These are phyloP conservation scores for Lecanicillium sp. DNA, from an alignment of 2,329 filamentous ascomycete species.

Conservation along the genomic window DNA sequence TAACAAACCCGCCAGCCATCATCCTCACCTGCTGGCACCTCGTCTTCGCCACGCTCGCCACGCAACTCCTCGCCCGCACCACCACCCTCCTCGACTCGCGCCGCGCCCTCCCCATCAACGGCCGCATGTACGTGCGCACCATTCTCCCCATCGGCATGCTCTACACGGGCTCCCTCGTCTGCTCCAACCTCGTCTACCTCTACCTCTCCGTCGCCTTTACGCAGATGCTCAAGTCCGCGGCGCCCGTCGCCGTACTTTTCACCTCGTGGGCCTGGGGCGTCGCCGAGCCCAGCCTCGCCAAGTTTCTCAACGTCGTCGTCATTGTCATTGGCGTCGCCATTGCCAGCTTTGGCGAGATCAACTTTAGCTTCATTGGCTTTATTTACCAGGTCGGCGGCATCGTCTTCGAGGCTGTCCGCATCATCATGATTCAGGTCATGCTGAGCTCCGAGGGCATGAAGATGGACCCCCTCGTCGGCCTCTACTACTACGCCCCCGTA, in stretches of 20 bases:
- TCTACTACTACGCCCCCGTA: constrained; percentile 85
- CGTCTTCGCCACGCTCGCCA: constrained; percentile 57
- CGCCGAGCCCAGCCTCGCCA: constrained; percentile 35
- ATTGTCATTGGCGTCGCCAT: constrained; percentile 46
- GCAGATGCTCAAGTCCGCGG: constrained; percentile 64
- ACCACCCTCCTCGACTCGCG: constrained; percentile 56
- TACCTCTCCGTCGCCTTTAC: constrained; percentile 62
- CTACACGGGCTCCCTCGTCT: constrained; percentile 58
- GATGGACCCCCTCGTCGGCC: constrained; percentile 81
- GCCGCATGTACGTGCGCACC: constrained; percentile 51
- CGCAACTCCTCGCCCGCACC: constrained; percentile 57
- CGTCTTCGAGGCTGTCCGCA: constrained; percentile 69
- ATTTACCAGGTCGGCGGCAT: constrained; percentile 68
- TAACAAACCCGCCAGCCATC: constrained; percentile 29
- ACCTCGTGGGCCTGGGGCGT: constrained; percentile 54
- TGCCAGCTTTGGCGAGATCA: constrained; percentile 55
- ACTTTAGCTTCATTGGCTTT: constrained; percentile 59
- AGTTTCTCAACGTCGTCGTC: constrained; percentile 40
- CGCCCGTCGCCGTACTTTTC: constrained; percentile 59
- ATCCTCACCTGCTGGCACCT: constrained; percentile 63
- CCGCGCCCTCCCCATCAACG: constrained; percentile 53
- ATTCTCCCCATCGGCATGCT: constrained; percentile 60
- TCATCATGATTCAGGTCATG: constrained; percentile 80
- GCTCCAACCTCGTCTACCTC: constrained; percentile 60
- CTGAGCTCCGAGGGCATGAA: constrained; percentile 69